phyloP scores from a whole-genome alignment of 805 yeast species.

The Saccharomyces eubayanus region DNA sequence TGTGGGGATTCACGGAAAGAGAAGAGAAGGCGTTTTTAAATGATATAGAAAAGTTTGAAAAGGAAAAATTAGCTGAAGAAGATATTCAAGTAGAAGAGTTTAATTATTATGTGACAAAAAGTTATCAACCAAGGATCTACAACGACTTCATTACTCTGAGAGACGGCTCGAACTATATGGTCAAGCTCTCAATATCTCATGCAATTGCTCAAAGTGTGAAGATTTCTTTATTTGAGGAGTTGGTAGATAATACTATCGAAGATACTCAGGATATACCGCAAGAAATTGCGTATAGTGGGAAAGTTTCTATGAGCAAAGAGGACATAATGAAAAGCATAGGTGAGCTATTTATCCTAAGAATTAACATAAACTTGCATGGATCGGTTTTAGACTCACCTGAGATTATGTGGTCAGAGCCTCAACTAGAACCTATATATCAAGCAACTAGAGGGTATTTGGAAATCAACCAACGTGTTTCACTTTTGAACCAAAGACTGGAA shows the following conservation, averaged over 20 bases:
- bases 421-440: constrained; percentile 92
- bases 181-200: constrained; percentile 86
- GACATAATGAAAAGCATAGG: constrained; percentile 97
- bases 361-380: constrained; percentile 75
- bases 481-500: constrained; percentile 85
- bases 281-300: constrained; percentile 89
- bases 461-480: constrained; percentile 85
- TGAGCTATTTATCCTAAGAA: constrained; percentile 80
- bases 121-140: constrained; percentile 91
- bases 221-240: constrained; percentile 88
- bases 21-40: constrained; percentile 77
- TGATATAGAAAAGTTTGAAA: constrained; percentile 85
- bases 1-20: constrained; percentile 87
- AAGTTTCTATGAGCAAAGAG: constrained; percentile 86
- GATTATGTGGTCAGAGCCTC: constrained; percentile 98
- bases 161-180: constrained; percentile 84
- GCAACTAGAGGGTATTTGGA: constrained; percentile 94
- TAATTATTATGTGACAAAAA: constrained; percentile 86
- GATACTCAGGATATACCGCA: constrained; percentile 96
- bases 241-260: constrained; percentile 93
- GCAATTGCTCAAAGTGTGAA: constrained; percentile 94
- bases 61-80: constrained; percentile 72
- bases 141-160: constrained; percentile 90
- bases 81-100: constrained; percentile 93
- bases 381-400: constrained; percentile 94